Percentiles rank a stretch among this genome's conserved stretches.
phyloP scores from a whole-genome alignment of 768 basidiomycete species.

The Tricholoma bakamatsutake region DNA sequence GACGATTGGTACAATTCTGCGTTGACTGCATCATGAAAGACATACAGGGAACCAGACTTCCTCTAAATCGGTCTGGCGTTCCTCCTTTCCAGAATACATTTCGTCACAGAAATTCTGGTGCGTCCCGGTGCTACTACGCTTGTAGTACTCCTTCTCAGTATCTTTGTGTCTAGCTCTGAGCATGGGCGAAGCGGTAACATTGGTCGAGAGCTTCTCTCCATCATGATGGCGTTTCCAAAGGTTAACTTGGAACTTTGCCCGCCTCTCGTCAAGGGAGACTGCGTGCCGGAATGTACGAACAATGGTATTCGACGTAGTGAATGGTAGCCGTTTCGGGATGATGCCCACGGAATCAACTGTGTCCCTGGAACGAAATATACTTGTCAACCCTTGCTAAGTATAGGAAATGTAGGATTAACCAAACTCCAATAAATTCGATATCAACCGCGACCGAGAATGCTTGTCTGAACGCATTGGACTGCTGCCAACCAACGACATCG shows the following conservation, averaged over 20 bases:
- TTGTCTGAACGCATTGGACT: slow-evolving; percentile 49
- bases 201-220: neutral
- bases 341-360: slow-evolving; percentile 62
- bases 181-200: neutral
- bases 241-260: slow-evolving; percentile 55
- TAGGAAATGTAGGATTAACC: slow-evolving; percentile 25
- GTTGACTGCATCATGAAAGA: neutral
- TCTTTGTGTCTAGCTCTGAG: neutral
- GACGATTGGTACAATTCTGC: neutral
- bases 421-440: slow-evolving; percentile 56
- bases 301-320: slow-evolving; percentile 49
- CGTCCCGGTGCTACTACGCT: neutral
- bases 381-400: neutral
- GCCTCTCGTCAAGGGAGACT: slow-evolving; percentile 56
- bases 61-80: slow-evolving; percentile 34
- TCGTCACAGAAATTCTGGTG: slow-evolving; percentile 24
- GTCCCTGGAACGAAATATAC: slow-evolving; percentile 44
- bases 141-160: slow-evolving; percentile 13
- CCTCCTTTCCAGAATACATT: slow-evolving; percentile 22
- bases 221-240: slow-evolving; percentile 24
- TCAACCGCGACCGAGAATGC: slow-evolving; percentile 47
- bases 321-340: slow-evolving; percentile 48
- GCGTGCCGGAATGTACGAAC: slow-evolving; percentile 61
- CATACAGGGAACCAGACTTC: slow-evolving; percentile 66
- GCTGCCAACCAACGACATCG: slow-evolving; percentile 41